phyloP scores from a whole-genome alignment of 805 yeast species.

The Barnettozyma wickerhamii region DNA sequence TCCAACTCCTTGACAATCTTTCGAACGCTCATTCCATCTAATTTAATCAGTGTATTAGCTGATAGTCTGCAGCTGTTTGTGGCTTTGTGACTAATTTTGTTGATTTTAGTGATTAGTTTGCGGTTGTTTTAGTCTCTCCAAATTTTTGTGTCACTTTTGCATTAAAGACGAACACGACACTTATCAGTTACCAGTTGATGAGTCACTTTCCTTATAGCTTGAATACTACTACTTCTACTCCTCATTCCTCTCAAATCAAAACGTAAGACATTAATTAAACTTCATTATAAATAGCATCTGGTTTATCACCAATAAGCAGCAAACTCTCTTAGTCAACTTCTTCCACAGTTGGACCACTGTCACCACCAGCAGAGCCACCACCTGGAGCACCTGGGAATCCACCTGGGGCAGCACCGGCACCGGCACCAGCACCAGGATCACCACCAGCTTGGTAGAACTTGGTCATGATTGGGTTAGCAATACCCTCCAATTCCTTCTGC shows the following conservation, averaged over 20 bases:
- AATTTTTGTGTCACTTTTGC: too few relatives aligned
- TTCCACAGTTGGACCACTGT: conserved; percentile 68
- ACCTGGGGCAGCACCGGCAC: conserved; percentile 52
- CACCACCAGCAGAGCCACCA: conserved; percentile 53
- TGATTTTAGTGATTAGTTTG: too few relatives aligned
- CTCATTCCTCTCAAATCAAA: background rate
- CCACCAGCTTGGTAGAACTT: conserved; percentile 92
- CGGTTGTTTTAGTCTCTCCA: too few relatives aligned
- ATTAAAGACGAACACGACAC: too few relatives aligned
- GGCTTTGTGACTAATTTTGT: too few relatives aligned
- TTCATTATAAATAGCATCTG: background rate
- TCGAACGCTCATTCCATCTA: too few relatives aligned
- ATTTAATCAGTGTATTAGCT: too few relatives aligned
- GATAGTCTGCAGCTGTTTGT: too few relatives aligned
- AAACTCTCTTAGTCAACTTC: conserved; percentile 57
- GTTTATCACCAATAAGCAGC: background rate
- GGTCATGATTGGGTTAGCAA: conserved; percentile 95
- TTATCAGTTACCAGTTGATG: too few relatives aligned
- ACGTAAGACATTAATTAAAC: background rate
- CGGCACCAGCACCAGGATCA: conserved; percentile 71
- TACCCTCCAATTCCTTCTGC: conserved; percentile 94
- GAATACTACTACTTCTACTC: too few relatives aligned
- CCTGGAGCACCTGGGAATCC: conserved; percentile 62
- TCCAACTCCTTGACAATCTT: too few relatives aligned
- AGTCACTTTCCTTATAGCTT: too few relatives aligned